These are phyloP conservation scores for Gaillardinia entomophila DNA, from an alignment of 805 yeast species.

Conservation along the genomic window DNA sequence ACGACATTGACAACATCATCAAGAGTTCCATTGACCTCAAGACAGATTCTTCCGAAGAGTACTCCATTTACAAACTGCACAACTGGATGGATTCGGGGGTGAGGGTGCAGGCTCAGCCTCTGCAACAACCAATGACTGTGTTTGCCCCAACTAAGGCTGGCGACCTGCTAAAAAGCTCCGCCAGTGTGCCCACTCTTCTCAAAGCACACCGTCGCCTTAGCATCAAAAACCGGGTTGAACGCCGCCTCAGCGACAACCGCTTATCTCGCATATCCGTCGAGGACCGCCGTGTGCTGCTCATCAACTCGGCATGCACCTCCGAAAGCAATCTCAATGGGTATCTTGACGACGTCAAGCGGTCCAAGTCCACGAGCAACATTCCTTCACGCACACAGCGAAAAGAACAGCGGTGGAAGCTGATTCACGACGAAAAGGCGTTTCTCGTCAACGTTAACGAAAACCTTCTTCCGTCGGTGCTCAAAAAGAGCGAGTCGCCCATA, in stretches of 20 bases:
- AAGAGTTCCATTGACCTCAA: conserved; percentile 5
- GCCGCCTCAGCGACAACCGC: background rate
- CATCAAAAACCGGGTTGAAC: background rate
- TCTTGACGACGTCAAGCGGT: conserved; percentile 12
- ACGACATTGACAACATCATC: conserved; percentile 3
- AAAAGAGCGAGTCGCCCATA: conserved; percentile 26
- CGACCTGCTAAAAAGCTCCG: conserved; percentile 3
- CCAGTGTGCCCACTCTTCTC: conserved; percentile 9
- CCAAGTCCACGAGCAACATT: conserved; percentile 19
- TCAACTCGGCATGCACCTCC: conserved; percentile 2
- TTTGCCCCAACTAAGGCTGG: conserved; percentile 1
- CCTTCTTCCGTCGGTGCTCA: conserved; percentile 28
- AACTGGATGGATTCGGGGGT: conserved; percentile 18
- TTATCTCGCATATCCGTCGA: background rate
- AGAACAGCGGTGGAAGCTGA: conserved; percentile 18
- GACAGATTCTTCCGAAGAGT: conserved; percentile 2
- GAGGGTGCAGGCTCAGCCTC: conserved; percentile 3
- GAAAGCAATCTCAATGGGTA: conserved; percentile 1
- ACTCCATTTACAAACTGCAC: conserved; percentile 4
- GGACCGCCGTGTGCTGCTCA: conserved; percentile 3
- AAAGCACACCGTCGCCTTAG: background rate
- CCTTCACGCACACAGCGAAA: conserved; percentile 7
- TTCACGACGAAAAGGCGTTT: conserved; percentile 23
- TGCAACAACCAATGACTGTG: conserved; percentile 1
- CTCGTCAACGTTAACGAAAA: conserved; percentile 23